Conservation (phyloP, 2,329 filamentous ascomycete species). For the Exophiala sp. region DNA sequence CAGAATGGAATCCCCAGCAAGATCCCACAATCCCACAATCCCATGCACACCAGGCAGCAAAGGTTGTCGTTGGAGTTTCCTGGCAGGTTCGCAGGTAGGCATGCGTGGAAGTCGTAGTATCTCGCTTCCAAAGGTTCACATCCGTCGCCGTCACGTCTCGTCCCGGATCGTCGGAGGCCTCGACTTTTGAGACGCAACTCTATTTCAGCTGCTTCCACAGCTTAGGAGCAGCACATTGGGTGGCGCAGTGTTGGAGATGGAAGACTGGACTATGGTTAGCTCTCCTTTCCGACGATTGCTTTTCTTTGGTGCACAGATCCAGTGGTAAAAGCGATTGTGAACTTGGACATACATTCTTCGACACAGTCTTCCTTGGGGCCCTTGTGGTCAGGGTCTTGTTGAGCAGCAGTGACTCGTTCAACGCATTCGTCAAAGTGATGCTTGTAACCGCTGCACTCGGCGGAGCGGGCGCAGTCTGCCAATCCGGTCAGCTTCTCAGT, state of each 20-base stretch:
- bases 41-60: neutral
- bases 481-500: neutral
- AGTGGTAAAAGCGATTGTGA: neutral
- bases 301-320: neutral
- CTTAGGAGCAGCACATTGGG: slow-evolving; percentile 88
- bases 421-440: slow-evolving; percentile 98
- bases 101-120: neutral
- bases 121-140: neutral
- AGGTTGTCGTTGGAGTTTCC: neutral
- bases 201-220: slow-evolving; percentile 92
- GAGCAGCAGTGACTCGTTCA: slow-evolving; percentile 71
- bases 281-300: neutral
- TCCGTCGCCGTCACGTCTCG: too few species aligned
- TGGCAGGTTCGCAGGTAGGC: neutral
- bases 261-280: slow-evolving; percentile 62
- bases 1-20: neutral
- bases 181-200: slow-evolving; percentile 31
- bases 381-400: slow-evolving; percentile 64
- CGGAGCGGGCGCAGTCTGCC: slow-evolving; percentile 81
- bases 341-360: slow-evolving; percentile 86
- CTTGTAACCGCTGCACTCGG: slow-evolving; percentile 79
- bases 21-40: neutral
- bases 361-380: slow-evolving; percentile 88
- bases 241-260: slow-evolving; percentile 95
- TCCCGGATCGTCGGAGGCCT: neutral